Conservation (phyloP, 805 yeast genomes). For the Pichia eremophila region DNA sequence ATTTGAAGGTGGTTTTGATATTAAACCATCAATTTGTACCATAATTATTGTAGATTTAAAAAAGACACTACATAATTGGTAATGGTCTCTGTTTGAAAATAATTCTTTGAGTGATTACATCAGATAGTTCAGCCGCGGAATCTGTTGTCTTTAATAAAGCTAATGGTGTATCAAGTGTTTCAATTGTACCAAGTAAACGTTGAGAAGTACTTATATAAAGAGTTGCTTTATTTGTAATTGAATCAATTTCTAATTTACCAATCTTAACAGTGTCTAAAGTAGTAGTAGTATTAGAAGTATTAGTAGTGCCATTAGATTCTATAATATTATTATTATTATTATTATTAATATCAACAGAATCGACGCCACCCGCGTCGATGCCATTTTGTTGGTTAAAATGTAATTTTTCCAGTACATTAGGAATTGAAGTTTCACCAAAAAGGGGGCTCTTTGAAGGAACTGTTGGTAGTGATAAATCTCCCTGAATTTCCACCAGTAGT, state of each 20-base stretch:
- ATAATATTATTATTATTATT: too few species aligned
- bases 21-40: constrained; percentile 1
- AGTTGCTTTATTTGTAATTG: constrained; percentile 39
- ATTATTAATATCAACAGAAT: too few species aligned
- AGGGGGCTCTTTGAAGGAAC: constrained; percentile 26
- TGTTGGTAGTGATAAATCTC: constrained; percentile 49
- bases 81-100: constrained; percentile 62
- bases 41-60: not conserved
- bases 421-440: constrained; percentile 26
- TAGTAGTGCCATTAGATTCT: too few species aligned
- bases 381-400: too few species aligned
- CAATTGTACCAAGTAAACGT: constrained; percentile 53
- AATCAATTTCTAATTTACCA: constrained; percentile 40
- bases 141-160: constrained; percentile 40
- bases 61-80: constrained; percentile 51
- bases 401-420: constrained; percentile 6
- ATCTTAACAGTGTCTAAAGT: constrained; percentile 31
- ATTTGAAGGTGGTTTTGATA: constrained; percentile 1
- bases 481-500: constrained; percentile 61
- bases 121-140: constrained; percentile 40
- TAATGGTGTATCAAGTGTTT: constrained; percentile 52
- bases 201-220: constrained; percentile 62
- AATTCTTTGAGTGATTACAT: constrained; percentile 48
- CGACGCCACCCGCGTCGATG: too few species aligned
- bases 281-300: not conserved